Conservation (phyloP, 805 yeast genomes). For the Metahyphopichia silvanorum region DNA sequence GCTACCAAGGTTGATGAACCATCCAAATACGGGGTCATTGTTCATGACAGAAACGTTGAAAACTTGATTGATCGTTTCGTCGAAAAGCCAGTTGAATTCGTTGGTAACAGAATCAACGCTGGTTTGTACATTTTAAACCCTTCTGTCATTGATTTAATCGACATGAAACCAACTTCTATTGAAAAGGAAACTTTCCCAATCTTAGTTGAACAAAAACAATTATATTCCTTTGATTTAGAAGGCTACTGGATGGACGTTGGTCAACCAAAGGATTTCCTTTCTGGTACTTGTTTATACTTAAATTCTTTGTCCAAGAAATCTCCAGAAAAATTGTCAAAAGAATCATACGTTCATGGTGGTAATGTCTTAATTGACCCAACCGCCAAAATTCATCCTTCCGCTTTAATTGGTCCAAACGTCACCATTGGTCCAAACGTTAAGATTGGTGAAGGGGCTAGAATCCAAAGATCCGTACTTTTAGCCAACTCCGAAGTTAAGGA, state of each 20-base stretch:
- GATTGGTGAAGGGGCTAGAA: conserved; percentile 98
- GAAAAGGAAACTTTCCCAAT: conserved; percentile 99
- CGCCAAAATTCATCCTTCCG: conserved; percentile 87
- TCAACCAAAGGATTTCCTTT: conserved; percentile 98
- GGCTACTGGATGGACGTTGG: conserved; percentile 99
- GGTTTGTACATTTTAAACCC: conserved; percentile 99
- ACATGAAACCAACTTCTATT: conserved; percentile 97
- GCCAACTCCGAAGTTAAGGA: conserved; percentile 89
- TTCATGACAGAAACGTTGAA: conserved; percentile 91
- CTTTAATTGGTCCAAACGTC: conserved; percentile 98
- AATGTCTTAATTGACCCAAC: conserved; percentile 93
- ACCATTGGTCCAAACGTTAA: conserved; percentile 95
- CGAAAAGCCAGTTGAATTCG: conserved; percentile 99
- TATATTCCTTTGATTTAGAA: conserved; percentile 95
- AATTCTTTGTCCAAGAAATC: conserved; percentile 78
- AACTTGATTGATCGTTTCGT: conserved; percentile 97
- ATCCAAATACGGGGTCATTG: conserved; percentile 98
- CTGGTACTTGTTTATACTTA: conserved; percentile 92
- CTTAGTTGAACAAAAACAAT: conserved; percentile 81
- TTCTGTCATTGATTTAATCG: conserved; percentile 92
- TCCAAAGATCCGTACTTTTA: conserved; percentile 90
- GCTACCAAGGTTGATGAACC: conserved; percentile 99
- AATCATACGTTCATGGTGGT: conserved; percentile 79
- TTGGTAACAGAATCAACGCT: conserved; percentile 99
- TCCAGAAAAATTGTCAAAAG: conserved; percentile 66